These are phyloP conservation scores for Rosa lucieae DNA, from an alignment of 306 rosid genomes.

Conservation along the genomic window DNA sequence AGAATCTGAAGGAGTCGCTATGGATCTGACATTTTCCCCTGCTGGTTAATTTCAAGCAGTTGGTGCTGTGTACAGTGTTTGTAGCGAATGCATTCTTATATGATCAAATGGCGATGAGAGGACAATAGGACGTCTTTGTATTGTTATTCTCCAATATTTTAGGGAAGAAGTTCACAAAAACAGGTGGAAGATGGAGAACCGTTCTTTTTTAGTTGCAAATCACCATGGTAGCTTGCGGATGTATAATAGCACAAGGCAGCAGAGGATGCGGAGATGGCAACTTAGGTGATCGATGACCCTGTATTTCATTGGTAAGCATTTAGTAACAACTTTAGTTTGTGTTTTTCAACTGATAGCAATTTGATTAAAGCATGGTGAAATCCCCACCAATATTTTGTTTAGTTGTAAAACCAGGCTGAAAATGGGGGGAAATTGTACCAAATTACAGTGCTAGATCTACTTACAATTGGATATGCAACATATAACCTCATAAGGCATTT, in stretches of 20 bases:
- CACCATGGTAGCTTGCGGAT: conserved; percentile 15
- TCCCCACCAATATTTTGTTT: neutral
- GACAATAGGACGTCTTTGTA: conserved; percentile 5
- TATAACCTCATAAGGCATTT: neutral
- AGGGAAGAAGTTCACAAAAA: conserved; percentile 9
- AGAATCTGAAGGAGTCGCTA: conserved; percentile 57
- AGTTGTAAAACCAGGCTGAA: neutral
- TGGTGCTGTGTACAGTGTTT: conserved; percentile 23
- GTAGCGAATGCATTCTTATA: conserved; percentile 18
- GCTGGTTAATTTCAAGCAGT: conserved; percentile 38
- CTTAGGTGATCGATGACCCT: conserved; percentile 6
- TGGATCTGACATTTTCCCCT: conserved; percentile 70
- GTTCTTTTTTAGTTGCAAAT: conserved; percentile 11
- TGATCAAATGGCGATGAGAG: neutral
- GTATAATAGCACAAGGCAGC: conserved; percentile 4
- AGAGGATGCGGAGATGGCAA: conserved; percentile 19
- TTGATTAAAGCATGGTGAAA: neutral
- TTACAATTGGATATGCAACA: too few species aligned
- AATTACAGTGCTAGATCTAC: neutral
- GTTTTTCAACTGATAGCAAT: neutral
- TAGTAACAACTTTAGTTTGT: neutral
- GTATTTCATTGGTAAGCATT: neutral
- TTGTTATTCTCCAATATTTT: neutral
- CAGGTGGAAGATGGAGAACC: conserved; percentile 7
- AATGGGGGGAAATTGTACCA: neutral